Percentiles rank a stretch among this genome's conserved stretches.
phyloP scores from a whole-genome alignment of 2,329 filamentous ascomycete species.

The Aspergillus sp. region DNA sequence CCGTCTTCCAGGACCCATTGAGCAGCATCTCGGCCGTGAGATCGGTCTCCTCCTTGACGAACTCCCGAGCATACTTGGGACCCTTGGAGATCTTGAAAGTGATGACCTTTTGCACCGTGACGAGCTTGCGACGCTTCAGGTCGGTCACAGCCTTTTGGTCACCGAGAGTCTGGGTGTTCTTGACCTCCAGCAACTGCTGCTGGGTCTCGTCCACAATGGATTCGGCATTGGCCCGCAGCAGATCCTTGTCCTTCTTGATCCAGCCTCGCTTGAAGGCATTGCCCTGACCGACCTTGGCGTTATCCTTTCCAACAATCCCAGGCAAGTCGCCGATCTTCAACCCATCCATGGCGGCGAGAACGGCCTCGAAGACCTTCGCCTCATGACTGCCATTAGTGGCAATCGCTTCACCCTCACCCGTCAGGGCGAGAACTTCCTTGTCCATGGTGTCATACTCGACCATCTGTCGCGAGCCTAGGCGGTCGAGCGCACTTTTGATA shows the following conservation, averaged over 20 bases:
- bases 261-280: slow-evolving; percentile 80
- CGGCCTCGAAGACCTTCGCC: slow-evolving; percentile 73
- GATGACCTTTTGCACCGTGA: slow-evolving; percentile 78
- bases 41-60: slow-evolving; percentile 90
- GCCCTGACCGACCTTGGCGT: slow-evolving; percentile 70
- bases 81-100: slow-evolving; percentile 82
- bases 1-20: slow-evolving; percentile 84
- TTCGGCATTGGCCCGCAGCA: slow-evolving; percentile 55
- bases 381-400: slow-evolving; percentile 74
- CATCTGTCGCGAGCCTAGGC: slow-evolving; percentile 80
- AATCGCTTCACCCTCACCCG: slow-evolving; percentile 68
- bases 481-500: slow-evolving; percentile 83
- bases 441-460: slow-evolving; percentile 80
- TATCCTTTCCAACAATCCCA: slow-evolving; percentile 42
- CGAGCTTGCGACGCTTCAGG: slow-evolving; percentile 85
- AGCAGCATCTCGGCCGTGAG: slow-evolving; percentile 89
- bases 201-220: slow-evolving; percentile 75
- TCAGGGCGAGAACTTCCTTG: slow-evolving; percentile 69
- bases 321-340: slow-evolving; percentile 71
- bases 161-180: slow-evolving; percentile 62
- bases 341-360: slow-evolving; percentile 69
- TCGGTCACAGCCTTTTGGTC: slow-evolving; percentile 76
- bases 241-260: slow-evolving; percentile 60
- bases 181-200: slow-evolving; percentile 69
- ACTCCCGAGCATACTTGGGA: slow-evolving; percentile 79